A percentile compares a stretch with the other conserved stretches of the same genome.
Evolutionary conservation across 768 basidiomycete species (phyloP).

Genomic region (Russula griseocarnosa): DNA sequence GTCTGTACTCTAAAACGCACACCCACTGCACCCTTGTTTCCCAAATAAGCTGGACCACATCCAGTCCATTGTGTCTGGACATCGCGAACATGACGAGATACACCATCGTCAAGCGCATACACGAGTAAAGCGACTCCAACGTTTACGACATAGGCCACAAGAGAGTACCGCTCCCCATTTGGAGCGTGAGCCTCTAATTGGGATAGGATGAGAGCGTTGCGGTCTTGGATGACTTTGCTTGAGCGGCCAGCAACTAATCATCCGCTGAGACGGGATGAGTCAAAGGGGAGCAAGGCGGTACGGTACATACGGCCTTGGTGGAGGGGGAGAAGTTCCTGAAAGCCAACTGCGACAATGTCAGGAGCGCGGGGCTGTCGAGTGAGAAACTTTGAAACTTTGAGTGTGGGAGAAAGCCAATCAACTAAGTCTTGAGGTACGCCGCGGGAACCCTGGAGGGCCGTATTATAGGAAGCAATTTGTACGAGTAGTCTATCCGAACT

Average conservation of each 20-base stretch:
- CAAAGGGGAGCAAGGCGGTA: constrained; percentile 13
- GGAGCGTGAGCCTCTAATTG: constrained; percentile 70
- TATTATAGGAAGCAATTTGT: constrained; percentile 88
- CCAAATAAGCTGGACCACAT: constrained; percentile 70
- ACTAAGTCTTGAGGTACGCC: constrained; percentile 82
- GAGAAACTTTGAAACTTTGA: constrained; percentile 71
- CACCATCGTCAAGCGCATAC: constrained; percentile 70
- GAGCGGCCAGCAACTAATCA: constrained; percentile 73
- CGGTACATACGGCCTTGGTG: constrained; percentile 65
- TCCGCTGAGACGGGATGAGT: constrained; percentile 9
- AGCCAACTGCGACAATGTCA: constrained; percentile 85
- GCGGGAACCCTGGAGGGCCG: constrained; percentile 73
- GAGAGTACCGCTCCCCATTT: constrained; percentile 68
- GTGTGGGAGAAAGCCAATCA: constrained; percentile 84
- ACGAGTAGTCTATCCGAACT: constrained; percentile 49
- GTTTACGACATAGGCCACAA: constrained; percentile 76
- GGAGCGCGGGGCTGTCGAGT: constrained; percentile 63
- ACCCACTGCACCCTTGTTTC: constrained; percentile 94
- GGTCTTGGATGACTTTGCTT: constrained; percentile 59
- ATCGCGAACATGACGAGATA: constrained; percentile 57
- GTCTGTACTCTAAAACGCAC: constrained; percentile 72
- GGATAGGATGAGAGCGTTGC: constrained; percentile 66
- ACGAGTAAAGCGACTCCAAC: constrained; percentile 86
- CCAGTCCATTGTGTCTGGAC: constrained; percentile 76
- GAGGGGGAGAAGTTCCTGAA: constrained; percentile 89